These are phyloP conservation scores for Cryphonectria parasitica DNA, from an alignment of 2,329 filamentous ascomycete species.

Conservation along the genomic window DNA sequence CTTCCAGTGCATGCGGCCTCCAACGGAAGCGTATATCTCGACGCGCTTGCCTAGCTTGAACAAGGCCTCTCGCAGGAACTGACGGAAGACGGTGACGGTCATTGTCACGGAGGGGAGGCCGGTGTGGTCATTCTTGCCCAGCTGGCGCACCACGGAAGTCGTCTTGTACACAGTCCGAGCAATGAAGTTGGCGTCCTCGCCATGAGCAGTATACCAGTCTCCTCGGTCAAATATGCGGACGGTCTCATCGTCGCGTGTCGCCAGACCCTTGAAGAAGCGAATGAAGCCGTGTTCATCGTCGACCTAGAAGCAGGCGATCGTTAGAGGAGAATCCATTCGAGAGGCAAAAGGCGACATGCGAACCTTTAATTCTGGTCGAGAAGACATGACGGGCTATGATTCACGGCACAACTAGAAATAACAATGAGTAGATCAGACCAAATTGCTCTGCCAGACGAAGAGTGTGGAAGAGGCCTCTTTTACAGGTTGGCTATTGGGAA, in stretches of 20 bases:
- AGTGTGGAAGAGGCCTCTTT: neutral
- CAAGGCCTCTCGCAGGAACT: conserved; percentile 91
- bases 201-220: conserved; percentile 96
- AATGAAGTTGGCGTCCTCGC: conserved; percentile 81
- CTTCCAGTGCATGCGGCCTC: conserved; percentile 88
- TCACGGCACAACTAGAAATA: neutral
- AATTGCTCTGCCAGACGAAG: conserved; percentile 2
- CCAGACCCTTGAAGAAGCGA: conserved; percentile 89
- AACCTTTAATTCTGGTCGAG: conserved; percentile 73
- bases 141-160: conserved; percentile 88
- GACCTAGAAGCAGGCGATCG: conserved; percentile 57
- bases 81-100: conserved; percentile 91
- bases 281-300: conserved; percentile 98
- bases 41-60: conserved; percentile 89
- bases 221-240: conserved; percentile 91
- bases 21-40: conserved; percentile 82
- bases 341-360: conserved; percentile 19
- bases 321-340: conserved; percentile 25
- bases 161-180: conserved; percentile 93
- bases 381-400: conserved; percentile 60
- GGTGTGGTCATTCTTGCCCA: conserved; percentile 83
- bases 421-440: neutral
- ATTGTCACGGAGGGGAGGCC: conserved; percentile 92
- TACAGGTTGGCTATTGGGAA: neutral
- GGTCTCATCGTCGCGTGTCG: conserved; percentile 70